phyloP scores from a whole-genome alignment of 2,329 filamentous ascomycete species.

The Colletotrichum brevisporum region DNA sequence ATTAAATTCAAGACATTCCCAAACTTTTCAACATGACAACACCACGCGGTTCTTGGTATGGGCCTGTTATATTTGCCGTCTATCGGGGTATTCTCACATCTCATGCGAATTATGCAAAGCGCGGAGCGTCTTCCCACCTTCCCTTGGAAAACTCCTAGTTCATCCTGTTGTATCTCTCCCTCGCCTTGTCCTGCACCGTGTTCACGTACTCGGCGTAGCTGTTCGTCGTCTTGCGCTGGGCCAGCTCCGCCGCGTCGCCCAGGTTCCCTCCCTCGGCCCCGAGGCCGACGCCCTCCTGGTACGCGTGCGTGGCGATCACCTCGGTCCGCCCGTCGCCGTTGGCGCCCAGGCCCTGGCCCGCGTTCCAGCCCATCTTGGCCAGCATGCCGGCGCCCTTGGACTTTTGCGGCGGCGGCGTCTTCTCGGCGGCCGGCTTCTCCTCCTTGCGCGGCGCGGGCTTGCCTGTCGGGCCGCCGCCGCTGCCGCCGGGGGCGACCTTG shows the following conservation, averaged over 20 bases:
- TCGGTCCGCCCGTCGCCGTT: constrained; percentile 74
- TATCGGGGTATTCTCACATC: neutral
- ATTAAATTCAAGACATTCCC: neutral
- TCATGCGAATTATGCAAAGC: neutral
- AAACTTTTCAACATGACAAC: neutral
- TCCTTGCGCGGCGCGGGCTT: constrained; percentile 50
- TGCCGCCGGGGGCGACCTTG: constrained; percentile 43
- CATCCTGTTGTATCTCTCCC: constrained; percentile 75
- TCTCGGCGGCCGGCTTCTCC: constrained; percentile 46
- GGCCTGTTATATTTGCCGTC: neutral
- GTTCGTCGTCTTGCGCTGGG: constrained; percentile 72
- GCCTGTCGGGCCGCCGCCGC: constrained; percentile 41
- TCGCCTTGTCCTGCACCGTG: constrained; percentile 75
- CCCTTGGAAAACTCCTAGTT: constrained; percentile 9
- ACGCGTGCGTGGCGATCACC: constrained; percentile 74
- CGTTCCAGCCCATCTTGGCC: constrained; percentile 81
- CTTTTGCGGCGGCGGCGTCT: constrained; percentile 52
- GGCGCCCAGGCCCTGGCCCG: constrained; percentile 75
- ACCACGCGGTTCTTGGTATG: neutral
- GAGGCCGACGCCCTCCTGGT: constrained; percentile 77
- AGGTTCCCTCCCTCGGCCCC: constrained; percentile 79
- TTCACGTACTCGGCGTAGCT: constrained; percentile 74
- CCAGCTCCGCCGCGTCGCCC: constrained; percentile 76
- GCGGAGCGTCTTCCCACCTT: neutral
- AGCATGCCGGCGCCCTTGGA: constrained; percentile 78